These are phyloP conservation scores for Scheffersomyces lignicola DNA, from an alignment of 1,139 yeast species.

Conservation along the genomic window DNA sequence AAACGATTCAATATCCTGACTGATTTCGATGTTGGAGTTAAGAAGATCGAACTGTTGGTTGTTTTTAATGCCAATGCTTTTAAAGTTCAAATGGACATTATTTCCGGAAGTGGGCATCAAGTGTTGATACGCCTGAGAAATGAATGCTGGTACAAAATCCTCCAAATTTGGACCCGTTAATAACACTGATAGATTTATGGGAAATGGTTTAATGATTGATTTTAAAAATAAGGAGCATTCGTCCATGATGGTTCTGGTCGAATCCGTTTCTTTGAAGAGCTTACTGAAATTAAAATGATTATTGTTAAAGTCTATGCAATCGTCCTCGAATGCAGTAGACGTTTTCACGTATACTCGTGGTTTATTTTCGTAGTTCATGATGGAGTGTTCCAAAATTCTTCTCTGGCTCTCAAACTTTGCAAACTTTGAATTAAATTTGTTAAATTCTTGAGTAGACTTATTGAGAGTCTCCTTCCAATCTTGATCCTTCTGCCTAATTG, in stretches of 20 bases:
- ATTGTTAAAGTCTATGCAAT: background rate
- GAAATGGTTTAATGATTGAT: slow-evolving; percentile 15
- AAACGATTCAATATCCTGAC: background rate
- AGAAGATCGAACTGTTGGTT: slow-evolving; percentile 1
- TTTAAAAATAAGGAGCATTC: slow-evolving; percentile 22
- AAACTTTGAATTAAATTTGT: slow-evolving; percentile 16
- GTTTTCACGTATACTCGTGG: slow-evolving; percentile 29
- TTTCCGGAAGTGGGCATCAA: background rate
- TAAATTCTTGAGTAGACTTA: slow-evolving; percentile 9
- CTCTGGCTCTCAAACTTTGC: slow-evolving; percentile 27
- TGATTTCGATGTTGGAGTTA: slow-evolving; percentile 3
- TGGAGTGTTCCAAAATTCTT: slow-evolving; percentile 51
- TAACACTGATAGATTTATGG: slow-evolving; percentile 8
- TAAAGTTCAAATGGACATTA: slow-evolving; percentile 1
- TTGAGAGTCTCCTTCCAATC: slow-evolving; percentile 14
- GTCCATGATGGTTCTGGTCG: slow-evolving; percentile 13
- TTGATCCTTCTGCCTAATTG: slow-evolving; percentile 8
- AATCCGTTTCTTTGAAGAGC: slow-evolving; percentile 13
- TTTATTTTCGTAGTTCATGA: slow-evolving; percentile 46
- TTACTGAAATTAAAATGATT: slow-evolving; percentile 20
- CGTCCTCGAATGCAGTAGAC: slow-evolving; percentile 9
- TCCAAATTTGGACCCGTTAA: slow-evolving; percentile 11
- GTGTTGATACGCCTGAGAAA: slow-evolving; percentile 5
- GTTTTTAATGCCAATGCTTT: slow-evolving; percentile 3
- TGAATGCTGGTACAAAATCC: slow-evolving; percentile 8